A percentile compares a stretch with the other conserved stretches of the same genome.
phyloP scores from a whole-genome alignment of 768 basidiomycete genomes.

The Boletus tomentosulus region DNA sequence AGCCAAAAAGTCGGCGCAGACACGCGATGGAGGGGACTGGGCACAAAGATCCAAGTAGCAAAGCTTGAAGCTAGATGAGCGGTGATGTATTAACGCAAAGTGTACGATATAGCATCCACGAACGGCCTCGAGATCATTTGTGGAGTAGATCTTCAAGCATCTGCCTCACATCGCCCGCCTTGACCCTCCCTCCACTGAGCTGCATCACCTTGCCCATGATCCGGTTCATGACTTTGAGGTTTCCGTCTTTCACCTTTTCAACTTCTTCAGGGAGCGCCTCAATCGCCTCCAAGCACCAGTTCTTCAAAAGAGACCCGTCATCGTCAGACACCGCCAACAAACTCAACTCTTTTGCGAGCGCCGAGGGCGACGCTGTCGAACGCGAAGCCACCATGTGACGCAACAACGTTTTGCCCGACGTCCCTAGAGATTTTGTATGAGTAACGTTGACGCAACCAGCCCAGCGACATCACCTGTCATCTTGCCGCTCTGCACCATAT shows the following conservation, averaged over 20 bases:
- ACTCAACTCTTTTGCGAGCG: conserved; percentile 48
- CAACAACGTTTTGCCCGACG: conserved; percentile 75
- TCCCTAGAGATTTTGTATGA: conserved; percentile 43
- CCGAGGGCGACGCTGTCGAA: conserved; percentile 33
- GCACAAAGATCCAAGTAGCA: conserved; percentile 56
- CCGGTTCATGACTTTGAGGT: conserved; percentile 64
- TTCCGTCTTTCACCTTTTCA: conserved; percentile 61
- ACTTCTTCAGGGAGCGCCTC: conserved; percentile 62
- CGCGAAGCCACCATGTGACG: conserved; percentile 57
- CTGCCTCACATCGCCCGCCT: conserved; percentile 57
- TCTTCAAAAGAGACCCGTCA: conserved; percentile 39
- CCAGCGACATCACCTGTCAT: conserved; percentile 58
- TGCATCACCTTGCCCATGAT: conserved; percentile 64
- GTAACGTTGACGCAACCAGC: background rate
- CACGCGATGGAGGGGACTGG: conserved; percentile 84
- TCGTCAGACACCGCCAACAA: conserved; percentile 39
- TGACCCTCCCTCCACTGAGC: conserved; percentile 69
- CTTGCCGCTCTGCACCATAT: conserved; percentile 58
- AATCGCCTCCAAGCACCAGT: conserved; percentile 63
- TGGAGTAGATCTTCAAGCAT: conserved; percentile 47
- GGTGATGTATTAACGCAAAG: background rate
- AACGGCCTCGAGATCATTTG: background rate
- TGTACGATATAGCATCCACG: background rate
- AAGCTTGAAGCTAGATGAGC: conserved; percentile 13
- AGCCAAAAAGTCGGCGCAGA: conserved; percentile 62